These are phyloP conservation scores for Ogataea zsoltii DNA, from an alignment of 805 yeast genomes.

Conservation along the genomic window DNA sequence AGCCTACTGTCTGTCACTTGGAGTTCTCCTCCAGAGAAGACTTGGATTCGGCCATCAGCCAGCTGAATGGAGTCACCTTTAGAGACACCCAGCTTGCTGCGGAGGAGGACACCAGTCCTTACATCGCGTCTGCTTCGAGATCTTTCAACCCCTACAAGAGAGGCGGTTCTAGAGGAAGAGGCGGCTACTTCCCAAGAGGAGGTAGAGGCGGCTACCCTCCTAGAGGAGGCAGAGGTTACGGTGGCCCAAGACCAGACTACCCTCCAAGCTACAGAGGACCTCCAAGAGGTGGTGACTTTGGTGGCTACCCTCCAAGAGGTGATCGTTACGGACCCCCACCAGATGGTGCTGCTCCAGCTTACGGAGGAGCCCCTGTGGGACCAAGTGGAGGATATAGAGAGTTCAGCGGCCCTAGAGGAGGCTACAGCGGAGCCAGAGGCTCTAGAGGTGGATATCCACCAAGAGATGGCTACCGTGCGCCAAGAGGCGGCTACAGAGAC, in stretches of 20 bases:
- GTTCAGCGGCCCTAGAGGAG: conserved; percentile 10
- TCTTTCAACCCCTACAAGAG: conserved; percentile 44
- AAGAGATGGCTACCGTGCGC: conserved; percentile 34
- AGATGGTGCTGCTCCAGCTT: conserved; percentile 34
- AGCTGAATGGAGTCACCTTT: conserved; percentile 69
- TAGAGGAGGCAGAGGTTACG: conserved; percentile 31
- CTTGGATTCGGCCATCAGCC: conserved; percentile 69
- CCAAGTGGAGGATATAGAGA: conserved; percentile 13
- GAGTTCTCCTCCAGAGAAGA: conserved; percentile 70
- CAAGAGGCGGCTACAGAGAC: conserved; percentile 35
- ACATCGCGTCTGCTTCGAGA: conserved; percentile 49
- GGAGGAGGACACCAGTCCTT: conserved; percentile 75
- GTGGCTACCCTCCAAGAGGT: conserved; percentile 32
- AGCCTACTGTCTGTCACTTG: conserved; percentile 48
- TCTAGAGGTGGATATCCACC: conserved; percentile 31
- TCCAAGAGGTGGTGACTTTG: conserved; percentile 25
- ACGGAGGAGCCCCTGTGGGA: conserved; percentile 32
- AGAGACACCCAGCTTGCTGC: conserved; percentile 65
- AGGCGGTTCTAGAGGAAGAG: conserved; percentile 46
- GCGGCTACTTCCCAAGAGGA: conserved; percentile 37
- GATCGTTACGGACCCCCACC: conserved; percentile 26
- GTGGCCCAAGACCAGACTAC: conserved; percentile 34
- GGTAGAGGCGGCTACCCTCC: conserved; percentile 37
- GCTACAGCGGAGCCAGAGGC: conserved; percentile 28
- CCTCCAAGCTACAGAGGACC: conserved; percentile 31